A percentile compares a stretch with the other conserved stretches of the same genome.
These are phyloP conservation scores for Dysphania ambrosioides DNA, from an alignment of 148 eudicot genomes.

Conservation along the genomic window DNA sequence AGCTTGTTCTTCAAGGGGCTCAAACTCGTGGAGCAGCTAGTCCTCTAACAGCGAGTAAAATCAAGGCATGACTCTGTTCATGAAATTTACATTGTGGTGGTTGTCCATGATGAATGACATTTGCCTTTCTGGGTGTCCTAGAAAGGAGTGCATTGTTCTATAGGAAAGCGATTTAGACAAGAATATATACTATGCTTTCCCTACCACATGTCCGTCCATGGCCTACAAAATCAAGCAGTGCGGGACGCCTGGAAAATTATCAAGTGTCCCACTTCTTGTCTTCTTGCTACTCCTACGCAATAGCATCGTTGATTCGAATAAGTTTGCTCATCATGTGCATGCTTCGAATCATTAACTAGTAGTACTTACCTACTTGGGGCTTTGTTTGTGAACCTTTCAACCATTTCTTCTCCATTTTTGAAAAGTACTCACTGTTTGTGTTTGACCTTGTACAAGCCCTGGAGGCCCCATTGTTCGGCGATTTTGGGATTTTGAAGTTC, in stretches of 20 bases:
- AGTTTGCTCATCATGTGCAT: slow-evolving; percentile 2
- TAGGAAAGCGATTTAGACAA: not conserved
- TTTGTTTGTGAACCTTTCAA: too few species aligned
- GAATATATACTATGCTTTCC: too few species aligned
- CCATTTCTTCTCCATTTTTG: too few species aligned
- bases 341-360: not conserved
- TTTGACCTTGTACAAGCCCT: too few species aligned
- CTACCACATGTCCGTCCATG: not conserved
- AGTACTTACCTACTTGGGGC: not conserved
- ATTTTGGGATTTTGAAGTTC: too few species aligned
- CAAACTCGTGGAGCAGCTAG: too few species aligned
- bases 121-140: slow-evolving; percentile 14
- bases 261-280: not conserved
- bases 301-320: not conserved
- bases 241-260: slow-evolving; percentile 3
- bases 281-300: not conserved
- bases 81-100: not conserved
- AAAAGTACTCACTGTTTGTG: too few species aligned
- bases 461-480: too few species aligned
- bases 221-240: slow-evolving; percentile 24
- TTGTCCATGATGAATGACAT: slow-evolving; percentile 6
- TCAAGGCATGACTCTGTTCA: too few species aligned
- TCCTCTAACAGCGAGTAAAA: too few species aligned
- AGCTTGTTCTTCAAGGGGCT: too few species aligned
- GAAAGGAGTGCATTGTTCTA: slow-evolving; percentile 4